phyloP scores from a whole-genome alignment of 345 rosid species.

The Aquilaria sinensis region DNA sequence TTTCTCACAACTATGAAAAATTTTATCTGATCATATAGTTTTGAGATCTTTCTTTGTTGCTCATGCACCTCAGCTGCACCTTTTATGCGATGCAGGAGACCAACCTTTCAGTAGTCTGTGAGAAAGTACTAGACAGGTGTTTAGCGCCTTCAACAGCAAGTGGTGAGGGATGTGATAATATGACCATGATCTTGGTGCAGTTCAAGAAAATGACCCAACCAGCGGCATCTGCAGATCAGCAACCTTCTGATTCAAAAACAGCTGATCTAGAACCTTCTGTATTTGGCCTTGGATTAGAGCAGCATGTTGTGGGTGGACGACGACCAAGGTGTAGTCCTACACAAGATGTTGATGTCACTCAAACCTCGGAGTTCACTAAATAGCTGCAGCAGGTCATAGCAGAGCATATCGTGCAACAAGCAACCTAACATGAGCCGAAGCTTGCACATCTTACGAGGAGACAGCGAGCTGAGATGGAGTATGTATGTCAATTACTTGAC shows the following conservation, averaged over 20 bases:
- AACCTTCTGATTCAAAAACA: conserved; percentile 28
- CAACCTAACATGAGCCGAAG: too few relatives aligned
- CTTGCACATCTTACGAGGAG: too few relatives aligned
- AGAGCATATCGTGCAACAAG: too few relatives aligned
- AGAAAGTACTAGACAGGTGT: conserved; percentile 77
- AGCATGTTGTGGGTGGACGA: too few relatives aligned
- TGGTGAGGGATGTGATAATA: conserved; percentile 98
- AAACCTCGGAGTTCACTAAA: too few relatives aligned
- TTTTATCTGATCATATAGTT: neutral
- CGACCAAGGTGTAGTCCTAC: too few relatives aligned
- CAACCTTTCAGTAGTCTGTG: conserved; percentile 82
- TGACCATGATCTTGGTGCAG: conserved; percentile 96
- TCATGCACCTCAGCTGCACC: neutral
- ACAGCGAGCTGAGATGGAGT: too few relatives aligned
- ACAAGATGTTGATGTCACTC: too few relatives aligned
- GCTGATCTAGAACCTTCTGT: conserved; percentile 12
- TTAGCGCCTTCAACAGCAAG: conserved; percentile 74
- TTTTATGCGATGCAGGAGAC: conserved; percentile 54
- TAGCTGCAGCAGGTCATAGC: too few relatives aligned
- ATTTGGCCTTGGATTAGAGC: too few relatives aligned
- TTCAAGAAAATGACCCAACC: conserved; percentile 58
- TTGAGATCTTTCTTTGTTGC: conserved; percentile 3
- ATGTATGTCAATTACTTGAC: too few relatives aligned
- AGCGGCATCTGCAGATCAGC: conserved; percentile 21
- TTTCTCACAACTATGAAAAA: neutral